Evolutionary conservation across 2,329 filamentous ascomycete species (phyloP), one percentile per base, ranked within the genome.

Genomic region (Ambrosiella xylebori): DNA sequence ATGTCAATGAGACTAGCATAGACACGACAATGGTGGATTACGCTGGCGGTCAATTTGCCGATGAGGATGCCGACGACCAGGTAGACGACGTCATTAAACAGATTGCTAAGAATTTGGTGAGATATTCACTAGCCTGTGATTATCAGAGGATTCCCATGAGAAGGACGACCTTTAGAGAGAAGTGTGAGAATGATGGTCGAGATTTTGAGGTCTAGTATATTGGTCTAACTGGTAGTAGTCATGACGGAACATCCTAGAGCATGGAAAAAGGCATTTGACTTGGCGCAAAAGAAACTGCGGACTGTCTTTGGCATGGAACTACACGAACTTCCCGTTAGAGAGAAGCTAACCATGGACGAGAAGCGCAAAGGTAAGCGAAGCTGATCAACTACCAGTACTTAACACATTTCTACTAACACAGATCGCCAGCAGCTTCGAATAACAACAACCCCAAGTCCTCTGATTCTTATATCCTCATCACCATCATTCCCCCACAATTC

Each of bases 281-380:
- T 78, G 45, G 88, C 91, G 47, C 91, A 98, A 68, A 70, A 73
- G 39, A 79, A 86, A 63, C 73, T 98, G 41, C 74, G 76, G 53
- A 71, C 72, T 1, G 77, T 83, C 1, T 97, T 95, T 70, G 93
- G 93, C n/a, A 95, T 97, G 89, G 79, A 90, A 68, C 79, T 98
- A 76, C 76, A 81, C 3, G 90, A 96, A 70, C 74, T 97, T 54
- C 89, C 93, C 0, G 74, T 78, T 1, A 80, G 79, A 65, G 91
- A 96, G 65, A 94, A 89, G 69, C 77, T 86, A 54, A 88, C 88
- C 0, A 71, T 95, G 39, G 82, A 81, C 60, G 86, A 95, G 62
- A 80, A 79, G 66, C 80, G 88, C 64, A 83, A 86, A 75, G 86
- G 85, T 83, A 71, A 61, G 12, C 19, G 83, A 71, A 61, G 12